These are phyloP conservation scores for Chalciporus piperatus DNA, from an alignment of 768 basidiomycete species.

Conservation along the genomic window DNA sequence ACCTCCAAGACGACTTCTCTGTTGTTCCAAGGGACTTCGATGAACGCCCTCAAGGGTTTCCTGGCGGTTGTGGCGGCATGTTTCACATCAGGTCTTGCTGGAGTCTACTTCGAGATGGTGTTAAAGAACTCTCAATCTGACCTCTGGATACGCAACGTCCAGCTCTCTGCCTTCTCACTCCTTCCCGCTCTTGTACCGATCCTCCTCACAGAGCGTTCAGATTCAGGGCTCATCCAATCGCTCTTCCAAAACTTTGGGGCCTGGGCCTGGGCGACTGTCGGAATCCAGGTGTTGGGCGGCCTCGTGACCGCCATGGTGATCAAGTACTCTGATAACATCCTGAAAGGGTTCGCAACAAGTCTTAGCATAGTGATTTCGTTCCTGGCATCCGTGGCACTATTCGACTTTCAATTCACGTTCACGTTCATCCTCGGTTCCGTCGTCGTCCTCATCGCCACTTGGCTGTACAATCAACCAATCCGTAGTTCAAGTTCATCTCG, in stretches of 20 bases:
- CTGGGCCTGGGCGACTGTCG: slow-evolving; percentile 91
- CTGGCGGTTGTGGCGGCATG: slow-evolving; percentile 87
- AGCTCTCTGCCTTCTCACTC: slow-evolving; percentile 91
- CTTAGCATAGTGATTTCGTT: slow-evolving; percentile 94
- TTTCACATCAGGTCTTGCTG: slow-evolving; percentile 93
- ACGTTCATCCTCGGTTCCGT: slow-evolving; percentile 83
- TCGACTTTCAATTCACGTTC: slow-evolving; percentile 83
- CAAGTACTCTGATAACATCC: slow-evolving; percentile 89
- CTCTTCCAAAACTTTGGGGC: slow-evolving; percentile 84
- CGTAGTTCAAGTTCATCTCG: slow-evolving; percentile 34
- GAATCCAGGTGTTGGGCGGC: slow-evolving; percentile 88
- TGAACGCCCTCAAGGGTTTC: slow-evolving; percentile 86
- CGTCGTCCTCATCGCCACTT: slow-evolving; percentile 85
- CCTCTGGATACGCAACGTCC: slow-evolving; percentile 96
- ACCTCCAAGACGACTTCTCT: slow-evolving; percentile 28
- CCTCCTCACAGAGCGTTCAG: slow-evolving; percentile 48
- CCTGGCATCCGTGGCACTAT: slow-evolving; percentile 85
- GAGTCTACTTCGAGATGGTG: slow-evolving; percentile 98
- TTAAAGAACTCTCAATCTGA: slow-evolving; percentile 86
- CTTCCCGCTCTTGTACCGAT: slow-evolving; percentile 84
- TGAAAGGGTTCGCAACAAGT: slow-evolving; percentile 94
- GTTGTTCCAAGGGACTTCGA: slow-evolving; percentile 45
- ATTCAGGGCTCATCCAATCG: slow-evolving; percentile 40
- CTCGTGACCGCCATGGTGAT: slow-evolving; percentile 91
- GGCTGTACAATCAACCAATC: slow-evolving; percentile 80